Conservation (phyloP, 2,329 filamentous ascomycete species). For the Pestalotiopsis sp. region DNA sequence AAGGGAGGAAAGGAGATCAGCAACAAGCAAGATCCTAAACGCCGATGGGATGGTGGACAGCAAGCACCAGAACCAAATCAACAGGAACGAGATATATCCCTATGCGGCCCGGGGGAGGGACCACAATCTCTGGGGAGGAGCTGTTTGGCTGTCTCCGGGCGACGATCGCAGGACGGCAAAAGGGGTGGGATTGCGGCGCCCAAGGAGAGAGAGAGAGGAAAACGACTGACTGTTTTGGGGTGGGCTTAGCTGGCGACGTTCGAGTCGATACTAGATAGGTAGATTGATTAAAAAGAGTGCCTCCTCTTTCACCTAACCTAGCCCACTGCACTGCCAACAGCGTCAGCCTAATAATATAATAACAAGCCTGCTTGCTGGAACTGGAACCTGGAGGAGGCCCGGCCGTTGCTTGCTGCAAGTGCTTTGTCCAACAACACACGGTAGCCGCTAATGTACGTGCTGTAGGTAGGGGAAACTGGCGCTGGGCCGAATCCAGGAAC, state of each 20-base stretch:
- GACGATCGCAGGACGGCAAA: neutral
- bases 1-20: neutral
- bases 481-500: neutral
- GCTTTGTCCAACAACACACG: neutral
- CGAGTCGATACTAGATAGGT: no score
- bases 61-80: neutral
- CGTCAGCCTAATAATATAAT: neutral
- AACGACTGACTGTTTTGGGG: neutral
- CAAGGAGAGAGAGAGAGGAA: neutral
- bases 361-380: neutral
- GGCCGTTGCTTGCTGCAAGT: neutral
- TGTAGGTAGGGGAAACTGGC: neutral
- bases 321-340: no score
- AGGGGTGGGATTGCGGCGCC: neutral
- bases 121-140: constrained; percentile 3
- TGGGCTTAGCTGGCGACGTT: neutral
- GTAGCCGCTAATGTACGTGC: neutral
- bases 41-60: neutral
- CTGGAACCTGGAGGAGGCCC: neutral
- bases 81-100: neutral
- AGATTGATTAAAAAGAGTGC: no score
- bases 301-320: no score
- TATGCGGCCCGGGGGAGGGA: constrained; percentile 5
- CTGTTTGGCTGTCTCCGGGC: neutral
- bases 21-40: neutral